Percentiles rank a stretch among this genome's conserved stretches.
Evolutionary conservation across 2,329 filamentous ascomycete genomes (phyloP).

Genomic region (Nannizziopsis barbatae): DNA sequence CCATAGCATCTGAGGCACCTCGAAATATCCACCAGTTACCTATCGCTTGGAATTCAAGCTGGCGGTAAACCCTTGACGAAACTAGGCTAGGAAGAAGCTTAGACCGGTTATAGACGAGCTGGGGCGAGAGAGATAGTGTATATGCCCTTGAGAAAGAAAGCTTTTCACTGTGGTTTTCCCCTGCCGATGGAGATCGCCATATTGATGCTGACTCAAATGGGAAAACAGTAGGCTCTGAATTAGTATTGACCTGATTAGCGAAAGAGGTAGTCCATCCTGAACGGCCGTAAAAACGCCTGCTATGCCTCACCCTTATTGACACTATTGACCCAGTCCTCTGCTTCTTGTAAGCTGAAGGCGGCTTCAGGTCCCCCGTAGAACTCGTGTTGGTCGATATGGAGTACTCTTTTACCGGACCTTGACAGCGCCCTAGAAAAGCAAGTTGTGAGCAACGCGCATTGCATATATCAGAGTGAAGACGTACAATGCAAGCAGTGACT

Average conservation of each 20-base stretch:
- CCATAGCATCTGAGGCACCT: slow-evolving; percentile 11
- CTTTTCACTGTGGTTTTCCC: slow-evolving; percentile 15
- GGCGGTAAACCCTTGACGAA: slow-evolving; percentile 76
- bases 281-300: background rate
- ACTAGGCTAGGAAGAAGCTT: slow-evolving; percentile 67
- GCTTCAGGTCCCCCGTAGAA: slow-evolving; percentile 84
- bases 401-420: slow-evolving; percentile 77
- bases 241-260: slow-evolving; percentile 19
- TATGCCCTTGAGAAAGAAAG: slow-evolving; percentile 58
- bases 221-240: slow-evolving; percentile 25
- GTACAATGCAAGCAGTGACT: slow-evolving; percentile 70
- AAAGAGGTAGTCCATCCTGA: slow-evolving; percentile 7
- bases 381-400: slow-evolving; percentile 77
- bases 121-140: slow-evolving; percentile 70
- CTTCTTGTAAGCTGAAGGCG: slow-evolving; percentile 72
- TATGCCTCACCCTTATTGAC: slow-evolving; percentile 29
- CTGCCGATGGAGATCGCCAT: slow-evolving; percentile 17
- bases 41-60: slow-evolving; percentile 87
- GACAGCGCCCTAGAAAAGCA: slow-evolving; percentile 63
- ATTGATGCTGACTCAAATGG: slow-evolving; percentile 34
- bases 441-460: background rate
- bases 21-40: slow-evolving; percentile 78
- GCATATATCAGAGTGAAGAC: slow-evolving; percentile 19
- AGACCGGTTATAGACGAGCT: slow-evolving; percentile 75
- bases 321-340: slow-evolving; percentile 57